Percentiles rank a stretch among this genome's conserved stretches.
These are phyloP conservation scores for Blastobotrys terrestris DNA, from an alignment of 805 yeast genomes.

Conservation along the genomic window DNA sequence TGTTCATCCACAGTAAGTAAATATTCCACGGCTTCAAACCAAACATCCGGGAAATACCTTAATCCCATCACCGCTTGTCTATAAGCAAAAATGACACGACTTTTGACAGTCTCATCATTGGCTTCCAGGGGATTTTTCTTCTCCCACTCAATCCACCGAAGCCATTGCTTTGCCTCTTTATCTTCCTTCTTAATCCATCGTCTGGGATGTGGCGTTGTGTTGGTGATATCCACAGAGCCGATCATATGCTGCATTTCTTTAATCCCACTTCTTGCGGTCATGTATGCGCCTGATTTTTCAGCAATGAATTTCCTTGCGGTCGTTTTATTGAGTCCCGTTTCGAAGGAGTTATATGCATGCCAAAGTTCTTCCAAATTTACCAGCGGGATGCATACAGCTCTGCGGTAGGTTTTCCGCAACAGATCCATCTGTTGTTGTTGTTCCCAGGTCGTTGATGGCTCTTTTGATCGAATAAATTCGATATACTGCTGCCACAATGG, in stretches of 20 bases:
- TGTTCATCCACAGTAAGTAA: slow-evolving; percentile 34
- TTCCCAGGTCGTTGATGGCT: slow-evolving; percentile 62
- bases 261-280: slow-evolving; percentile 76
- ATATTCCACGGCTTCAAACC: slow-evolving; percentile 52
- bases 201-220: slow-evolving; percentile 27
- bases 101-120: slow-evolving; percentile 39
- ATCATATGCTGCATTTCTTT: slow-evolving; percentile 63
- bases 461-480: slow-evolving; percentile 64
- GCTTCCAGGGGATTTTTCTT: slow-evolving; percentile 60
- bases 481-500: slow-evolving; percentile 77
- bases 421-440: slow-evolving; percentile 73
- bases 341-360: slow-evolving; percentile 78
- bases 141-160: slow-evolving; percentile 77
- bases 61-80: slow-evolving; percentile 58
- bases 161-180: slow-evolving; percentile 53
- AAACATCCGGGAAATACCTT: slow-evolving; percentile 63
- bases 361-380: slow-evolving; percentile 70
- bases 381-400: slow-evolving; percentile 69
- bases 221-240: slow-evolving; percentile 39
- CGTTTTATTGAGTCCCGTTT: slow-evolving; percentile 62
- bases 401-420: slow-evolving; percentile 65
- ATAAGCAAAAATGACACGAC: slow-evolving; percentile 65
- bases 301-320: slow-evolving; percentile 81
- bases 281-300: slow-evolving; percentile 75
- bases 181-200: slow-evolving; percentile 24